These are phyloP conservation scores for Phaeoacremonium minimum DNA, from an alignment of 2,329 filamentous ascomycete genomes.

Conservation along the genomic window DNA sequence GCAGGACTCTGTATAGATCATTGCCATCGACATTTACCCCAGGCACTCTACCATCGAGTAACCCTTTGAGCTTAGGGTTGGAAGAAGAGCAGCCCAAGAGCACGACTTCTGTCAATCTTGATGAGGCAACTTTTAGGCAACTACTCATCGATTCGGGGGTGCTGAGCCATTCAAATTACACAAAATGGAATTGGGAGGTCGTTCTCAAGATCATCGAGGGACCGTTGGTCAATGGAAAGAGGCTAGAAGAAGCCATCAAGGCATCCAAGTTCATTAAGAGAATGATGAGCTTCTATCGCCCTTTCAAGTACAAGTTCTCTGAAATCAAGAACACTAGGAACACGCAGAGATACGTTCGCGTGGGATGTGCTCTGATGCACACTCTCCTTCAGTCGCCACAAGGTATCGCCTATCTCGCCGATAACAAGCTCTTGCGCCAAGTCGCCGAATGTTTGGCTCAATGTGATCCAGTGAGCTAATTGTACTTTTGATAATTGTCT, in stretches of 20 bases:
- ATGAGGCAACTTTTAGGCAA: conserved; percentile 62
- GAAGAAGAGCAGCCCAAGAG: conserved; percentile 54
- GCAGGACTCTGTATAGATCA: conserved; percentile 83
- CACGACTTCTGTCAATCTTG: conserved; percentile 41
- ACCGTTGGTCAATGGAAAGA: conserved; percentile 82
- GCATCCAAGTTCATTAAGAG: conserved; percentile 96
- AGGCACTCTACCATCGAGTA: conserved; percentile 25
- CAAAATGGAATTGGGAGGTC: conserved; percentile 97
- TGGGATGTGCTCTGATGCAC: conserved; percentile 83
- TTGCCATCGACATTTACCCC: conserved; percentile 39
- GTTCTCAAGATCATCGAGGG: conserved; percentile 90
- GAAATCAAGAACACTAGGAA: conserved; percentile 85
- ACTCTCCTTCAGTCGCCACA: conserved; percentile 82
- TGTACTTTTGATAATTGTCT: too few species aligned
- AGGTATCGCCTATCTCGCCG: conserved; percentile 77
- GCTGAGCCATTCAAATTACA: conserved; percentile 81
- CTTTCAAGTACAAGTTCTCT: conserved; percentile 94
- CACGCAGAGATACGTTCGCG: conserved; percentile 89
- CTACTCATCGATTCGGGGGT: conserved; percentile 76
- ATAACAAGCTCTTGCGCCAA: conserved; percentile 90
- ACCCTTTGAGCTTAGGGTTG: conserved; percentile 32
- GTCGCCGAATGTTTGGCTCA: conserved; percentile 95
- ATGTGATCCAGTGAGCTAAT: conserved; percentile 81
- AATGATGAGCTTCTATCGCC: conserved; percentile 89
- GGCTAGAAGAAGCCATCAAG: conserved; percentile 89